Percentiles rank a stretch among this genome's conserved stretches.
Evolutionary conservation across 108 stramenopile species (phyloP).

Genomic region (Seminavis robusta): DNA sequence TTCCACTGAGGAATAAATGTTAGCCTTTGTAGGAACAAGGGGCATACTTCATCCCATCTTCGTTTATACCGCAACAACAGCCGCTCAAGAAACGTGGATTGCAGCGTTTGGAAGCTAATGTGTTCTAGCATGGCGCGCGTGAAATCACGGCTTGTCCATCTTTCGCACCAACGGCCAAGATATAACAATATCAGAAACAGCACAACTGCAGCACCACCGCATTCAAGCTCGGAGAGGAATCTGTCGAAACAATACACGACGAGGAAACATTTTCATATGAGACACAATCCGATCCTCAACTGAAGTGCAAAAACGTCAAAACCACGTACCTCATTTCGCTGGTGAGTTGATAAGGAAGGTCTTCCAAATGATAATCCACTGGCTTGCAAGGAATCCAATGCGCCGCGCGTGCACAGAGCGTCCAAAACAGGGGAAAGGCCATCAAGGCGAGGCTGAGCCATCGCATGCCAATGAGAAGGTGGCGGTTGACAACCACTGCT

Average conservation of each 20-base stretch:
- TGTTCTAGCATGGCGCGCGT: slow-evolving; percentile 44
- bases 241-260: neutral
- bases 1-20: slow-evolving; percentile 50
- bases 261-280: no score
- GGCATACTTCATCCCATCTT: slow-evolving; percentile 46
- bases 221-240: slow-evolving; percentile 37
- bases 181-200: slow-evolving; percentile 29
- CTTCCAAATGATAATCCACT: slow-evolving; percentile 36
- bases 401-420: slow-evolving; percentile 44
- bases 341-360: slow-evolving; percentile 26
- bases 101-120: neutral
- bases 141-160: slow-evolving; percentile 47
- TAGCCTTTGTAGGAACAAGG: slow-evolving; percentile 48
- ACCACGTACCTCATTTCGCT: slow-evolving; percentile 20
- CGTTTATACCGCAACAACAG: no score
- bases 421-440: slow-evolving; percentile 43
- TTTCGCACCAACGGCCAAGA: slow-evolving; percentile 54
- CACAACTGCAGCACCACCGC: slow-evolving; percentile 15
- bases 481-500: slow-evolving; percentile 50
- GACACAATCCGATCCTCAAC: no score
- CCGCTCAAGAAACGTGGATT: neutral
- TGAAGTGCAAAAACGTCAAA: neutral
- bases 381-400: slow-evolving; percentile 38
- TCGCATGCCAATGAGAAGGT: slow-evolving; percentile 57
- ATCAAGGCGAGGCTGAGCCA: slow-evolving; percentile 60